phyloP scores from a whole-genome alignment of 768 basidiomycete genomes.

The Dacryopinax spathularia region DNA sequence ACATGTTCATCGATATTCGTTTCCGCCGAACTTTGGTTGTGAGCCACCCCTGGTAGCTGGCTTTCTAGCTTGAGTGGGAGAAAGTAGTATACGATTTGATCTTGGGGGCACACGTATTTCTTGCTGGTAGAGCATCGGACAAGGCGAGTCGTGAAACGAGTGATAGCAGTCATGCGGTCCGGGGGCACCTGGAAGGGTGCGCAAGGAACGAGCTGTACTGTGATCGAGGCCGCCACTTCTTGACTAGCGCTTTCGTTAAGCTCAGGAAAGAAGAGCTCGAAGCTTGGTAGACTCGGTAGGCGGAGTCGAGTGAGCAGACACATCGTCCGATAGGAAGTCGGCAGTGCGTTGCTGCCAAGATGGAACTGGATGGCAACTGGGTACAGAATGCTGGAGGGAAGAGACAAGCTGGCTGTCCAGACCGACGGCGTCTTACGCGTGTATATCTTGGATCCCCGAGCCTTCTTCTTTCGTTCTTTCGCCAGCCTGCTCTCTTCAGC shows the following conservation, averaged over 20 bases:
- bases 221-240: constrained; percentile 26
- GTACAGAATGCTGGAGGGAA: constrained; percentile 31
- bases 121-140: constrained; percentile 55
- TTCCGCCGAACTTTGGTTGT: constrained; percentile 18
- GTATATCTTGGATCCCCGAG: constrained; percentile 40
- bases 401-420: constrained; percentile 37
- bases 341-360: constrained; percentile 19
- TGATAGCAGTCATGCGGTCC: constrained; percentile 34
- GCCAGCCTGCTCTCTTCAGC: background rate
- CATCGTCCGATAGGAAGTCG: constrained; percentile 40
- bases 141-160: constrained; percentile 49
- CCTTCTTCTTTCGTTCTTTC: constrained; percentile 13
- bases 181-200: constrained; percentile 35
- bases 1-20: constrained; percentile 32
- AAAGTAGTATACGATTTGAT: constrained; percentile 50
- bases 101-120: constrained; percentile 39
- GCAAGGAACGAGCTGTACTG: constrained; percentile 33
- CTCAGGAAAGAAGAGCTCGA: constrained; percentile 44
- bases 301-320: constrained; percentile 52
- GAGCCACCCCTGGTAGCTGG: too few species aligned
- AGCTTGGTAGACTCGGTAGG: constrained; percentile 40
- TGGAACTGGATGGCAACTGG: constrained; percentile 39
- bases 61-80: constrained; percentile 38
- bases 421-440: constrained; percentile 47
- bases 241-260: background rate